phyloP scores from a whole-genome alignment of 163 green algal species.

The Volvox carteri region DNA sequence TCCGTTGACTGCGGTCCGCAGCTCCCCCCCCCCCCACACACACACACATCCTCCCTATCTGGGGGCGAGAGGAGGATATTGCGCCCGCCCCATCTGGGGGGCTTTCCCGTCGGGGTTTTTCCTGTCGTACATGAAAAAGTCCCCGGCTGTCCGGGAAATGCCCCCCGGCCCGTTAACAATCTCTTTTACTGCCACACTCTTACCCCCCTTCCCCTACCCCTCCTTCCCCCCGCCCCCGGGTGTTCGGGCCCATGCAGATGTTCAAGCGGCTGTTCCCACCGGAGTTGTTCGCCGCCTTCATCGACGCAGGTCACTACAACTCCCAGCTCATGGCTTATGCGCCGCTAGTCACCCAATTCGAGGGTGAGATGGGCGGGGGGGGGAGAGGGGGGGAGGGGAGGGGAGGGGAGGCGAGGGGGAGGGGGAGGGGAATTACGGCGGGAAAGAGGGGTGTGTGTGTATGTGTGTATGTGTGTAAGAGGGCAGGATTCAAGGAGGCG shows the following conservation, averaged over 20 bases:
- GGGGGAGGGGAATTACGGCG: constrained; percentile 9
- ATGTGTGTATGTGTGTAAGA: no score
- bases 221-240: neutral
- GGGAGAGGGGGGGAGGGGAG: neutral
- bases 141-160: no score
- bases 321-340: constrained; percentile 60
- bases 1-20: no score
- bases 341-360: constrained; percentile 61
- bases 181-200: neutral
- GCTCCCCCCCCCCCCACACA: no score
- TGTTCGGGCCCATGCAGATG: constrained; percentile 41
- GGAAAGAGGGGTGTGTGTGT: no score
- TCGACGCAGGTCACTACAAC: constrained; percentile 76
- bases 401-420: neutral
- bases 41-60: no score
- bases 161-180: no score
- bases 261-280: constrained; percentile 78
- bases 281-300: constrained; percentile 75
- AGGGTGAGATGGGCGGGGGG: constrained; percentile 39
- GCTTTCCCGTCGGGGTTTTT: no score
- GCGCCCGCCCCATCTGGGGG: no score
- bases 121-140: no score
- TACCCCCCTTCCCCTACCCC: neutral
- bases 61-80: no score
- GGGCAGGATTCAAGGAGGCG: no score